Evolutionary conservation across 805 yeast species (phyloP).

Genomic region (Ogataea paraovalis): DNA sequence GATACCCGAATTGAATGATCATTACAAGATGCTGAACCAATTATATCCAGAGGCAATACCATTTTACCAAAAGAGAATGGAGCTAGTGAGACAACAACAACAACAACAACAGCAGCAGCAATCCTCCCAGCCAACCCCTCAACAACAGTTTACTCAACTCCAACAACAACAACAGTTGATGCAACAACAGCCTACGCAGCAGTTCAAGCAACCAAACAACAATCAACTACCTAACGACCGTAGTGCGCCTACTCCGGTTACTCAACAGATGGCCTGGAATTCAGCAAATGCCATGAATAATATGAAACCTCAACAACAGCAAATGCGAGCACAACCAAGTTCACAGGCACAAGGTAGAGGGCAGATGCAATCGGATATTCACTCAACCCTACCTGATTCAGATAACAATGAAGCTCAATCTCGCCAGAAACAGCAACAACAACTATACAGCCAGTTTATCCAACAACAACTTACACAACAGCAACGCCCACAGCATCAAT

Average conservation of each 20-base stretch:
- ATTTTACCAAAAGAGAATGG: conserved; percentile 26
- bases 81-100: conserved; percentile 25
- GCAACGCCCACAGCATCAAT: conserved; percentile 7
- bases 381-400: neutral
- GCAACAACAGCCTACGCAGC: conserved; percentile 15
- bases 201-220: conserved; percentile 14
- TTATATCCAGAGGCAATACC: conserved; percentile 49
- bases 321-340: neutral
- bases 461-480: conserved; percentile 24
- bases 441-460: conserved; percentile 11
- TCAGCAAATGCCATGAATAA: neutral
- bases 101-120: conserved; percentile 15
- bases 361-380: neutral
- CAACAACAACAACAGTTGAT: conserved; percentile 4
- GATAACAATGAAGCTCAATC: conserved; percentile 13
- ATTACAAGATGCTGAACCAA: conserved; percentile 36
- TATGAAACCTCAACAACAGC: neutral
- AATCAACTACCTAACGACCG: neutral
- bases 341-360: neutral
- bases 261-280: neutral
- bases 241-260: neutral
- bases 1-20: conserved; percentile 47
- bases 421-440: conserved; percentile 10
- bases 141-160: conserved; percentile 4
- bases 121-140: neutral